Conservation (phyloP, 2,329 filamentous ascomycete genomes). For the Clonostachys chloroleuca region DNA sequence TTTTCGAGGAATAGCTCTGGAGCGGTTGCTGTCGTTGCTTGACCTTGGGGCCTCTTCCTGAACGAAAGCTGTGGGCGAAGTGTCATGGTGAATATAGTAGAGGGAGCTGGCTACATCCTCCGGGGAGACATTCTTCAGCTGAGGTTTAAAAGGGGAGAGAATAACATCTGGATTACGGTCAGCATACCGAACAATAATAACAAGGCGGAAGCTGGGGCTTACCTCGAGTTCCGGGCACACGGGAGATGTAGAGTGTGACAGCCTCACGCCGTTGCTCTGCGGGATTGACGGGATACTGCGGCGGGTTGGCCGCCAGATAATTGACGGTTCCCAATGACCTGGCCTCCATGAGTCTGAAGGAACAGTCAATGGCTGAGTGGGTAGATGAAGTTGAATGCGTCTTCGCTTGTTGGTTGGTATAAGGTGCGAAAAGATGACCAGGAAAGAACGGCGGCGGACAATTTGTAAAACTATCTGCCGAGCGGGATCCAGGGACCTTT, state of each 20-base stretch:
- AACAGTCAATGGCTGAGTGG: too few species aligned
- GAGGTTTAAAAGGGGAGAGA: constrained; percentile 84
- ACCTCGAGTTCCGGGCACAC: constrained; percentile 90
- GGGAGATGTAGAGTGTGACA: constrained; percentile 83
- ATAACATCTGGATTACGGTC: constrained; percentile 66
- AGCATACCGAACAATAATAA: constrained; percentile 1
- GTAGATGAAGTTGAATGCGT: too few species aligned
- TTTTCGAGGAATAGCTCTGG: constrained; percentile 46
- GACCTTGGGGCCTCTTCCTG: not conserved
- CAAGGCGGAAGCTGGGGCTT: constrained; percentile 14
- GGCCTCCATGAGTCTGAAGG: constrained; percentile 57
- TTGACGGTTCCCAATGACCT: constrained; percentile 78
- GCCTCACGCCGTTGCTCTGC: constrained; percentile 64
- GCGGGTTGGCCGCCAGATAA: constrained; percentile 78
- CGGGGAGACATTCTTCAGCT: constrained; percentile 80
- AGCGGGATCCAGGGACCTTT: too few species aligned
- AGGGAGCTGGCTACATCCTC: constrained; percentile 84
- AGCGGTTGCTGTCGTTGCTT: constrained; percentile 31
- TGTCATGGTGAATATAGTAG: constrained; percentile 78
- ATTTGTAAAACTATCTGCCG: too few species aligned
- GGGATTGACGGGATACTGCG: constrained; percentile 77
- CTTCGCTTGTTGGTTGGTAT: too few species aligned
- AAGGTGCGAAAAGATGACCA: too few species aligned
- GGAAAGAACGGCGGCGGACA: too few species aligned
- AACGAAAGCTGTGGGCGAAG: not conserved